Conservation (phyloP, 495 filamentous ascomycete genomes). For the Cercophora newfieldiana region DNA sequence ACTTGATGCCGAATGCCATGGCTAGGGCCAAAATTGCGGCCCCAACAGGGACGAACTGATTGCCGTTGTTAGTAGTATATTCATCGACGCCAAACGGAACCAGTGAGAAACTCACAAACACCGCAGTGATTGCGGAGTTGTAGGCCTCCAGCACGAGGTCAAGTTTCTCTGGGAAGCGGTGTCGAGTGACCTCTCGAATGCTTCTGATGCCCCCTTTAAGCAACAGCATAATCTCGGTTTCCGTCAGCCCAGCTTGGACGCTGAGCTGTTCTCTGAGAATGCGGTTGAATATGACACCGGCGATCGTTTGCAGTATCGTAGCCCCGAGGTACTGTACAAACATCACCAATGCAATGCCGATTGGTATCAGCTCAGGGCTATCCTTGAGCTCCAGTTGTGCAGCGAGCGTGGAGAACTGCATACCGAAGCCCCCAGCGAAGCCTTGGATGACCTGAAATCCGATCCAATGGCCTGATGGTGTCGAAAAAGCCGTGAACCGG, state of each 20-base stretch:
- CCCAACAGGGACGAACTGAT: neutral
- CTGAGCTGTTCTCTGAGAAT: constrained; percentile 10
- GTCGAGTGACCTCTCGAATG: neutral
- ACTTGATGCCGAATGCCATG: neutral
- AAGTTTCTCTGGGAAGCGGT: constrained; percentile 1
- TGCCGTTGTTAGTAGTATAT: neutral
- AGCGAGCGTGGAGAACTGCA: constrained; percentile 36
- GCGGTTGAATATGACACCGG: constrained; percentile 21
- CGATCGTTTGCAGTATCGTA: constrained; percentile 23
- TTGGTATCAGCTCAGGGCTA: constrained; percentile 8
- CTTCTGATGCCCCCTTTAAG: constrained; percentile 10
- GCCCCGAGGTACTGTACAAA: constrained; percentile 27
- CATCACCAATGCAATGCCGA: constrained; percentile 24
- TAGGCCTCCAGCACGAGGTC: constrained; percentile 18
- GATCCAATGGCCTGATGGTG: constrained; percentile 44
- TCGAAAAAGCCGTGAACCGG: constrained; percentile 32
- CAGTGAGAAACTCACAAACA: constrained; percentile 14
- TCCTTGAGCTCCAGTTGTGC: constrained; percentile 25
- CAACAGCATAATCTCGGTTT: constrained; percentile 1
- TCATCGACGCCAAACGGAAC: neutral
- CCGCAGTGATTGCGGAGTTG: constrained; percentile 19
- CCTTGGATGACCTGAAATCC: constrained; percentile 54
- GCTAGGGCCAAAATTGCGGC: neutral
- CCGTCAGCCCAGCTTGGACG: constrained; percentile 1
- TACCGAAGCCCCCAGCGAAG: constrained; percentile 41